Evolutionary conservation across 192 early-diverging fungal species (phyloP), one percentile per base, ranked within the genome.

Genomic region (Linnemannia elongata): DNA sequence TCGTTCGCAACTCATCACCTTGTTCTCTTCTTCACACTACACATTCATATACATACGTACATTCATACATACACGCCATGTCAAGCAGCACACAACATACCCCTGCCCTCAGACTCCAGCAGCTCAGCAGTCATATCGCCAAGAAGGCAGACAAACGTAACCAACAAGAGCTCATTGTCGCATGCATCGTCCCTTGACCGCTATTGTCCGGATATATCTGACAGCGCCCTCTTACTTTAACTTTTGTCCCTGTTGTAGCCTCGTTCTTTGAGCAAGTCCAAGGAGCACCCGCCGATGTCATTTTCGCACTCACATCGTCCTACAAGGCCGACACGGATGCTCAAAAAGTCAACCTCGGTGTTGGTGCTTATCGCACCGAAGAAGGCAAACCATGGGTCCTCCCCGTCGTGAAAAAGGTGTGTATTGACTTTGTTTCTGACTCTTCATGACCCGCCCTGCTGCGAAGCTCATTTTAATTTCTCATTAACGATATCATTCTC

Each of bases 321-420:
- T 97, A 94, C 89, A 94, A 94, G 87, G 95, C 95, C 44, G 97
- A 99, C 81, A 87, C 90, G 1, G 87, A 93, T 83, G 88, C 92
- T 49, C 77, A 92, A 66, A 99, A 98, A 89, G 94, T 99, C 42
- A 98, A 98, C 85, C 88, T 99, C 41, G 96, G 97, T 80, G 97
- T 99, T 9, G 98, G 98, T 69, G 98, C 98, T 6, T 99, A 98
- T 89, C 93, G 98, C 71, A 96, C 95, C 77, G 94, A 98, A 80
- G 85, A 95, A 18, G 96, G 97, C 79, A 97, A 98, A 89, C 98
- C 98, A 33, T 99, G 96, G 95, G 91, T 98, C 9, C 93, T 99
- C 9, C 97, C 97, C 13, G 97, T 97, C 39, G 98, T 99, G 35
- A 92, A 90, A 76, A 98, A 98, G 94, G 96, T 96, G 82, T 33